These are phyloP conservation scores for Pseudogymnoascus sp. DNA, from an alignment of 2,329 filamentous ascomycete species.

Conservation along the genomic window DNA sequence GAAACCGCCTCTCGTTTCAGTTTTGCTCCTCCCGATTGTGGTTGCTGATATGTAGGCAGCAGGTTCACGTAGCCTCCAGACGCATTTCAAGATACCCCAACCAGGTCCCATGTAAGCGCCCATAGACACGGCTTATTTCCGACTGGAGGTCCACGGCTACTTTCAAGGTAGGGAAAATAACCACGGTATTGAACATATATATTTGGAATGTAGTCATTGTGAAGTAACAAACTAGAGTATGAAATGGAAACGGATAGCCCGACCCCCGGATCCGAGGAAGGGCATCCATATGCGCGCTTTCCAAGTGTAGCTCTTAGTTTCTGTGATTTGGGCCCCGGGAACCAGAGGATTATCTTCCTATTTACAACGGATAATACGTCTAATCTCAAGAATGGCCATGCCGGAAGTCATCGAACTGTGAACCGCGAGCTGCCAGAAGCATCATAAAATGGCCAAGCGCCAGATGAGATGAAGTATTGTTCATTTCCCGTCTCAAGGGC, in stretches of 20 bases:
- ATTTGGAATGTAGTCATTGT: no score
- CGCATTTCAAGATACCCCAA: background rate
- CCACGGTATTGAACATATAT: no score
- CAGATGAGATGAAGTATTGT: background rate
- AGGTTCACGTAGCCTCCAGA: background rate
- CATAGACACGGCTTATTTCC: background rate
- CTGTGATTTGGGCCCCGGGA: no score
- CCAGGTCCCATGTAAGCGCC: background rate
- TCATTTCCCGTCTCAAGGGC: background rate
- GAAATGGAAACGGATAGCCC: background rate
- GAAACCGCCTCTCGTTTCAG: background rate
- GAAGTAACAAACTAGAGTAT: background rate
- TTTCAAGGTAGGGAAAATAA: background rate
- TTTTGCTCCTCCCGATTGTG: background rate
- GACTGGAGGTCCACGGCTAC: background rate
- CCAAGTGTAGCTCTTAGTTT: no score
- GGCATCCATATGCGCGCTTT: no score
- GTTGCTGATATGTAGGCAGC: background rate
- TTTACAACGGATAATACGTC: background rate
- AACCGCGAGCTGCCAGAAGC: background rate
- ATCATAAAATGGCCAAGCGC: background rate
- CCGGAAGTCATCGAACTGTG: background rate
- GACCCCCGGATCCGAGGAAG: no score
- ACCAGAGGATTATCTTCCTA: background rate
- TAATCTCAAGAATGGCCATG: background rate